Conservation (phyloP, 306 rosid genomes). For the Chamaecrista fasciculata region DNA sequence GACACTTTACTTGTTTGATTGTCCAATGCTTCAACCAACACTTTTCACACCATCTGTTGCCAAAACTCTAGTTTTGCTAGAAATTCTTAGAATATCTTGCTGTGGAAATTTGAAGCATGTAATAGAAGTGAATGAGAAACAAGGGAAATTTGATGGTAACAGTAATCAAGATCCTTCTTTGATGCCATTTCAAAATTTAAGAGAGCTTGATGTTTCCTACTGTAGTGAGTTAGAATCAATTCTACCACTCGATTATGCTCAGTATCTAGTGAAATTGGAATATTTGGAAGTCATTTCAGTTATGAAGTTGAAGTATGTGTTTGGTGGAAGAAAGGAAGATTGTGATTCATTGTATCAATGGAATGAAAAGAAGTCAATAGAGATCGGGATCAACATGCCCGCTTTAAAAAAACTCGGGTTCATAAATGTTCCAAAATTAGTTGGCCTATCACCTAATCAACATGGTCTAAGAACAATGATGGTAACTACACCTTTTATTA, state of each 20-base stretch:
- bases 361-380: neutral
- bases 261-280: neutral
- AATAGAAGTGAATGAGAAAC: neutral
- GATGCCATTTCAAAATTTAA: neutral
- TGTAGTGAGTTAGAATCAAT: neutral
- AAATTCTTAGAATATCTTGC: rapidly evolving
- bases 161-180: neutral
- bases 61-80: neutral
- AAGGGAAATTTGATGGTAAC: neutral
- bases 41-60: neutral
- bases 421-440: too few species aligned
- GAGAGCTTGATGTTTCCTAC: neutral
- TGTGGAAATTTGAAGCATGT: neutral
- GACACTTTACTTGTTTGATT: neutral
- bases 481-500: too few species aligned
- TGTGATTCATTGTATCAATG: neutral
- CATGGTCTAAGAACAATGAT: too few species aligned
- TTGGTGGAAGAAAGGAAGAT: neutral
- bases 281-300: neutral
- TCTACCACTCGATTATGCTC: neutral
- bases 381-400: neutral
- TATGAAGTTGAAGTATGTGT: neutral
- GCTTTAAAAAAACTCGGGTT: neutral
- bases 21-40: neutral
- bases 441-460: too few species aligned